Percentiles rank a stretch among this genome's conserved stretches.
These are phyloP conservation scores for Talaromyces sp. DNA, from an alignment of 2,329 filamentous ascomycete species.

Conservation along the genomic window DNA sequence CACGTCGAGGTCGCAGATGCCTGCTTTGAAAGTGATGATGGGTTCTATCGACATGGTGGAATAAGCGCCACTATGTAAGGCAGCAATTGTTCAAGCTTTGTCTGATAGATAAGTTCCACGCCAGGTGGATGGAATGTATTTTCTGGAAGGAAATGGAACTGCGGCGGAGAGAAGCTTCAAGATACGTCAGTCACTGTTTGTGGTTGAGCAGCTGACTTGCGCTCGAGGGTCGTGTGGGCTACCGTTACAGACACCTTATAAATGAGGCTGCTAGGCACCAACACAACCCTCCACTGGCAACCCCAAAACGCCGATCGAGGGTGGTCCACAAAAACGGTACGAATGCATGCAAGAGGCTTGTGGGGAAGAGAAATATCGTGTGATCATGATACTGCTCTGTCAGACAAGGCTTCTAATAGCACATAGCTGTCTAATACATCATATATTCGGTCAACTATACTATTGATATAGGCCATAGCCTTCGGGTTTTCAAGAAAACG, in stretches of 20 bases:
- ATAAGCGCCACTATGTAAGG: background rate
- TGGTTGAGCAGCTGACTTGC: conserved; percentile 20
- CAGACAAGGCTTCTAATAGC: no score
- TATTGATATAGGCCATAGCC: no score
- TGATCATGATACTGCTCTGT: no score
- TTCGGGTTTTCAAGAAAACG: conserved; percentile 1
- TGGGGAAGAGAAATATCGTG: no score
- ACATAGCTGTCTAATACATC: no score
- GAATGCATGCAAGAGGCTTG: no score
- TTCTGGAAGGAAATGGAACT: conserved; percentile 6
- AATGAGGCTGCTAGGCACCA: background rate
- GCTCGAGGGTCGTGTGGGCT: background rate
- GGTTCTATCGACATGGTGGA: conserved; percentile 76
- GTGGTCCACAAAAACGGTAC: background rate
- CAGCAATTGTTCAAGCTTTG: background rate
- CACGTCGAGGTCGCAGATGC: conserved; percentile 83
- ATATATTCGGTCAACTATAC: no score
- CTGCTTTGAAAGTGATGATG: conserved; percentile 95
- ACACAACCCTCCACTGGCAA: no score
- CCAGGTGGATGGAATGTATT: conserved; percentile 15
- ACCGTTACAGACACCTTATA: conserved; percentile 13
- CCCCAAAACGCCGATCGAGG: background rate
- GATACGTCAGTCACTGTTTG: conserved; percentile 35
- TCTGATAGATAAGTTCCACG: conserved; percentile 7
- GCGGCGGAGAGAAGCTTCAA: conserved; percentile 24